These are phyloP conservation scores for Trichomonascaceae sp. DNA, from an alignment of 1,139 yeast genomes.

Conservation along the genomic window DNA sequence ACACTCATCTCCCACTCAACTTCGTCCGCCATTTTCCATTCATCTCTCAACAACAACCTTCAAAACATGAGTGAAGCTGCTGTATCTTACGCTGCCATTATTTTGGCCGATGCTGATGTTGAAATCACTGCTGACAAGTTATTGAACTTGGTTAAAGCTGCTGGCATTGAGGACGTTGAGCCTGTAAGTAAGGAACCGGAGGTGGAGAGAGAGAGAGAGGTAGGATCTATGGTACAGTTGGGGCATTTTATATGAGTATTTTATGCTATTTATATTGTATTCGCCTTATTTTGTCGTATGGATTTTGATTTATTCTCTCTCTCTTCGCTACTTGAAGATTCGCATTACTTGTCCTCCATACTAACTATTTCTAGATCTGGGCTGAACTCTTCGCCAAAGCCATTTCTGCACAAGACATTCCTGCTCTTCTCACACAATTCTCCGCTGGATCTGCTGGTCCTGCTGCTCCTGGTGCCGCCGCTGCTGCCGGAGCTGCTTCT, in stretches of 20 bases:
- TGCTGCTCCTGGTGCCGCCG: slow-evolving; percentile 50
- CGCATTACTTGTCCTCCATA: not conserved
- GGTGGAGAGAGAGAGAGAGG: not conserved
- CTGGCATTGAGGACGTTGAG: slow-evolving; percentile 76
- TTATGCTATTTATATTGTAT: not conserved
- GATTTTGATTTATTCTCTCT: too few species aligned
- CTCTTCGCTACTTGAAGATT: not conserved
- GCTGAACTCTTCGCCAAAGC: slow-evolving; percentile 95
- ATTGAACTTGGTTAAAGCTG: slow-evolving; percentile 76
- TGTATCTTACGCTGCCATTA: slow-evolving; percentile 89
- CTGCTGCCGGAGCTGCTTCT: slow-evolving; percentile 56
- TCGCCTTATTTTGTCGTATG: not conserved
- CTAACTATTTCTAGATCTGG: slow-evolving; percentile 51
- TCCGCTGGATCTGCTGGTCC: slow-evolving; percentile 63
- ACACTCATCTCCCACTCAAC: not conserved
- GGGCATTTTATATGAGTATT: not conserved
- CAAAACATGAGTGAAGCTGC: slow-evolving; percentile 50
- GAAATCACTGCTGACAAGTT: slow-evolving; percentile 94
- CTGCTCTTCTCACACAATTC: slow-evolving; percentile 81
- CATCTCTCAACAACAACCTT: slow-evolving; percentile 1
- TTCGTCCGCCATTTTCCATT: slow-evolving; percentile 1
- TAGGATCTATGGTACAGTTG: not conserved
- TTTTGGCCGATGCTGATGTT: slow-evolving; percentile 95
- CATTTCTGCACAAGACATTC: slow-evolving; percentile 92
- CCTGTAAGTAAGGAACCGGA: slow-evolving; percentile 36